A percentile compares a stretch with the other conserved stretches of the same genome.
These are phyloP conservation scores for Fusarium denticulatum DNA, from an alignment of 2,329 filamentous ascomycete genomes.

Conservation along the genomic window DNA sequence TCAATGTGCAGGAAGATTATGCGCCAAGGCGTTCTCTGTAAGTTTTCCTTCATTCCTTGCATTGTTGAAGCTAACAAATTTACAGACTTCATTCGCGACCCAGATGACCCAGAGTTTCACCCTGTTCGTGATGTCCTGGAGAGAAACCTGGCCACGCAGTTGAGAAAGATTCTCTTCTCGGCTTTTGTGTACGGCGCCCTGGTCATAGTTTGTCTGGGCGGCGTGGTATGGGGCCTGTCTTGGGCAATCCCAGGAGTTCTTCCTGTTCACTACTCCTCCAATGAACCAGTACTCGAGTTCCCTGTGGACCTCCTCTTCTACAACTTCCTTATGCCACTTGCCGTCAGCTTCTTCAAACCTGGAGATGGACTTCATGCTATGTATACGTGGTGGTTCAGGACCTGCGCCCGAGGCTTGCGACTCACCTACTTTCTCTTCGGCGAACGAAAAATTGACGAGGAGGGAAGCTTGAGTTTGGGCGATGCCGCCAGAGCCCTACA, in stretches of 20 bases:
- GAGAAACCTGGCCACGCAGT: conserved; percentile 88
- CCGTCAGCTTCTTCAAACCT: conserved; percentile 85
- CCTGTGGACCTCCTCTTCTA: conserved; percentile 95
- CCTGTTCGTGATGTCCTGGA: conserved; percentile 97
- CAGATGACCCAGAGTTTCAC: conserved; percentile 97
- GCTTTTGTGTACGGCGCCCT: conserved; percentile 94
- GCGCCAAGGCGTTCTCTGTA: conserved; percentile 91
- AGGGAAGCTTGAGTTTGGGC: conserved; percentile 70
- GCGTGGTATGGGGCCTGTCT: conserved; percentile 92
- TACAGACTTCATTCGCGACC: conserved; percentile 93
- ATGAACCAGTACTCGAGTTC: conserved; percentile 92
- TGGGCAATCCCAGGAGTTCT: conserved; percentile 75
- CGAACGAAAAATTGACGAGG: conserved; percentile 82
- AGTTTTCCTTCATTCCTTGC: conserved; percentile 50
- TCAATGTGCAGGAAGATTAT: conserved; percentile 99
- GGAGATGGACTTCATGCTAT: conserved; percentile 84
- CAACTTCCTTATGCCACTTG: conserved; percentile 92
- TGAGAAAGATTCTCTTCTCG: conserved; percentile 95
- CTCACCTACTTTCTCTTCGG: conserved; percentile 95
- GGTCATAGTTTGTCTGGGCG: conserved; percentile 91
- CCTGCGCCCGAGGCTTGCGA: conserved; percentile 80
- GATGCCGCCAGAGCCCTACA: conserved; percentile 45
- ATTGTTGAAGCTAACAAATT: conserved; percentile 16
- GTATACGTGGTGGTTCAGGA: conserved; percentile 97
- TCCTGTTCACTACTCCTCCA: conserved; percentile 92